phyloP scores from a whole-genome alignment of 345 rosid genomes.

The Bruguiera gymnorhiza region DNA sequence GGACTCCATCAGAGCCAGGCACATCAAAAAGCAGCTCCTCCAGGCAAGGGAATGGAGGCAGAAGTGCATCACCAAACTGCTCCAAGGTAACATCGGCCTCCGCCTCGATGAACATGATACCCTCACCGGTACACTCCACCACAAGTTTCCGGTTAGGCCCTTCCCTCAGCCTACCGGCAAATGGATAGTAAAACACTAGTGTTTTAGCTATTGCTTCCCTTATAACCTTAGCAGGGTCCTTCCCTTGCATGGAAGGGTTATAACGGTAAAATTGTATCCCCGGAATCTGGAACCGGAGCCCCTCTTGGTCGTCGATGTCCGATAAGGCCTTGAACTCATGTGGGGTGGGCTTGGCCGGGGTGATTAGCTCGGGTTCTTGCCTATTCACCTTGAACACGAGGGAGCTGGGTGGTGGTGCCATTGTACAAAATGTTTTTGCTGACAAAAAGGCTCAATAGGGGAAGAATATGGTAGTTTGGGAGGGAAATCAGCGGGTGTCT shows the following conservation, averaged over 20 bases:
- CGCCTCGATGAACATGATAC: constrained; percentile 13
- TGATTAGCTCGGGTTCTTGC: constrained; percentile 9
- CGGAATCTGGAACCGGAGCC: constrained; percentile 16
- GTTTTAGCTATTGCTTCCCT: constrained; percentile 15
- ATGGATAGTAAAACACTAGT: constrained; percentile 18
- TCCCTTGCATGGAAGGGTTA: constrained; percentile 3
- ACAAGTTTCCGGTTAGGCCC: too few species aligned
- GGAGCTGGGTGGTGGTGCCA: constrained; percentile 9
- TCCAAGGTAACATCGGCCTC: constrained; percentile 15
- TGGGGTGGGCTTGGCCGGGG: constrained; percentile 16
- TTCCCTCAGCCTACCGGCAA: not conserved
- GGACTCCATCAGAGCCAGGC: constrained; percentile 5
- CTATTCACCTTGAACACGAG: constrained; percentile 16
- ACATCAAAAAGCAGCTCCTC: constrained; percentile 22
- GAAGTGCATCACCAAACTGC: constrained; percentile 15
- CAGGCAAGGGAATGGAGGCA: constrained; percentile 21
- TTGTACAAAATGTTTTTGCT: not conserved
- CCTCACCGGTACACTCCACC: too few species aligned
- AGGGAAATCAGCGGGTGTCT: too few species aligned
- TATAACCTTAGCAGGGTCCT: constrained; percentile 6
- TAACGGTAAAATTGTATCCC: constrained; percentile 3
- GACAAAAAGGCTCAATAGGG: too few species aligned
- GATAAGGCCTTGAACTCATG: constrained; percentile 21
- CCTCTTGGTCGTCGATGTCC: constrained; percentile 25
- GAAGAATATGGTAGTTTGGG: too few species aligned